Evolutionary conservation across 2,329 filamentous ascomycete species (phyloP).

Genomic region (Penicillium digitatum): DNA sequence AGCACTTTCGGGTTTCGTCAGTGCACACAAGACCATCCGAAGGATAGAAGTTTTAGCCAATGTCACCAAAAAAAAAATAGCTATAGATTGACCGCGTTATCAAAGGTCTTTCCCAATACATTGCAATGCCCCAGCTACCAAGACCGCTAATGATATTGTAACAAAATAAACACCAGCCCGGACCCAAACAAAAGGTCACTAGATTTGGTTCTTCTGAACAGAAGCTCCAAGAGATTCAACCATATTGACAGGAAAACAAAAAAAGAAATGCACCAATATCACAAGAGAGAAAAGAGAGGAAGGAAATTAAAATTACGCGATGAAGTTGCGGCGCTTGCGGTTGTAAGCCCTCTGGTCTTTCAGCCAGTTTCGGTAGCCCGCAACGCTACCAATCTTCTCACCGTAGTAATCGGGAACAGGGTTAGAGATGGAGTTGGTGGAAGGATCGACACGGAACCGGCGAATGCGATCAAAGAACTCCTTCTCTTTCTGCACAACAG

Average conservation of each 20-base stretch:
- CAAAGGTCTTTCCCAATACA: conserved; percentile 17
- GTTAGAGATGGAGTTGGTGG: conserved; percentile 81
- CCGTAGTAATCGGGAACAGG: conserved; percentile 97
- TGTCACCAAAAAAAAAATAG: neutral
- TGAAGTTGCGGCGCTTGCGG: conserved; percentile 64
- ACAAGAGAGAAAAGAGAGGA: neutral
- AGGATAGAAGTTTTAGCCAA: neutral
- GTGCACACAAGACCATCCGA: neutral
- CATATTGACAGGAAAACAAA: conserved; percentile 19
- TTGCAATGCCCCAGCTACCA: conserved; percentile 20
- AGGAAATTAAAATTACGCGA: conserved; percentile 23
- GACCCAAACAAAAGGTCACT: conserved; percentile 15
- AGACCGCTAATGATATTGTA: conserved; percentile 25
- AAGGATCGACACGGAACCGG: conserved; percentile 86
- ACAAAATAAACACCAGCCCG: conserved; percentile 23
- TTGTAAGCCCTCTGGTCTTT: conserved; percentile 98
- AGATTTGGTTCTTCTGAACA: conserved; percentile 3
- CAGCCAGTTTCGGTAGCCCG: conserved; percentile 88
- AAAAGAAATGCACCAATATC: conserved; percentile 1
- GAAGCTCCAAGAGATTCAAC: conserved; percentile 4
- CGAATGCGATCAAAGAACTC: conserved; percentile 91
- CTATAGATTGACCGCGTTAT: conserved; percentile 10
- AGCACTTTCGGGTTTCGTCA: neutral
- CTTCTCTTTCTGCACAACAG: conserved; percentile 68
- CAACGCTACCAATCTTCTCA: conserved; percentile 93